Evolutionary conservation across 2,329 filamentous ascomycete species (phyloP).

Genomic region (Diaporthe citrichinensis): DNA sequence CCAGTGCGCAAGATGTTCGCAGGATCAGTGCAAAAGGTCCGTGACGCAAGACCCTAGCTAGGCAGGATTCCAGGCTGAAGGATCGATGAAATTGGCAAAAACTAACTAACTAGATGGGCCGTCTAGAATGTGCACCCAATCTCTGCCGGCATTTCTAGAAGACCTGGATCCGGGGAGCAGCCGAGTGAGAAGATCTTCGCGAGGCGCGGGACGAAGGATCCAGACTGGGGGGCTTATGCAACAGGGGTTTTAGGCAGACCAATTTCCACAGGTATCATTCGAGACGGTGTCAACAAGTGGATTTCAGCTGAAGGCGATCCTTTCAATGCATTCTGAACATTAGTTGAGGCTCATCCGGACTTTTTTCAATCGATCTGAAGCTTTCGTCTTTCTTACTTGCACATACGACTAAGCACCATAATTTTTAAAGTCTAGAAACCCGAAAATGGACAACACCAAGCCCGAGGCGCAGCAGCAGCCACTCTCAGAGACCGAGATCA

Average conservation of each 20-base stretch:
- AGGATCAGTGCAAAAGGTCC: neutral
- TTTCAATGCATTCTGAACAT: neutral
- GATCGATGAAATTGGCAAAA: conserved; percentile 2
- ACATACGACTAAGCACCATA: neutral
- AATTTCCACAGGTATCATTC: conserved; percentile 17
- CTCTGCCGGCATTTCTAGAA: neutral
- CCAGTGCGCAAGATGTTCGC: neutral
- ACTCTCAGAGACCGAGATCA: neutral
- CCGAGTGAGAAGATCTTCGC: conserved; percentile 20
- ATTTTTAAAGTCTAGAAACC: neutral
- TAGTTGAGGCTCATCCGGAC: conserved; percentile 1
- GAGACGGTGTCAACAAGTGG: conserved; percentile 6
- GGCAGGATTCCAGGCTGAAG: conserved; percentile 19
- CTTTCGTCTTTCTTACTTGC: neutral
- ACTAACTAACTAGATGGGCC: neutral
- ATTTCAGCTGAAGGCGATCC: conserved; percentile 27
- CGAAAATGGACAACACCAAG: neutral
- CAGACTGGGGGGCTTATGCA: conserved; percentile 7
- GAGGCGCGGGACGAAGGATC: conserved; percentile 29
- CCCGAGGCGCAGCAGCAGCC: neutral
- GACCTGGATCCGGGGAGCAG: neutral
- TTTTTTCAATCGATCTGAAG: neutral
- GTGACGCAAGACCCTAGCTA: neutral
- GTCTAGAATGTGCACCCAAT: neutral
- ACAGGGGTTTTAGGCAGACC: conserved; percentile 29